phyloP scores from a whole-genome alignment of 306 rosid genomes.

The Oemleria cerasiformis region DNA sequence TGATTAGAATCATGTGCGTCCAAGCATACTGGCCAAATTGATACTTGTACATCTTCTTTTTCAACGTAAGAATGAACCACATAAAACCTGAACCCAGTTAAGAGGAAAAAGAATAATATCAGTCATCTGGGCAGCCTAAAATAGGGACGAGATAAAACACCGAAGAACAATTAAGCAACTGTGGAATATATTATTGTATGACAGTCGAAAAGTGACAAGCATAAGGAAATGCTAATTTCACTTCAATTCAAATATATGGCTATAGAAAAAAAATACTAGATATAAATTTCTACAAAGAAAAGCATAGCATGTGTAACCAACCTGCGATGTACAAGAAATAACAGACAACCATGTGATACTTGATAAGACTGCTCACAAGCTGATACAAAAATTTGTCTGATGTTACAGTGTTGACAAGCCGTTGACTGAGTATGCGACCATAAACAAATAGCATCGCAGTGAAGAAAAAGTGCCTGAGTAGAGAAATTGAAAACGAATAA shows the following conservation, averaged over 20 bases:
- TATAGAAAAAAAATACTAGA: not conserved
- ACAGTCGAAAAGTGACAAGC: not conserved
- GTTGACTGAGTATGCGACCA: conserved; percentile 93
- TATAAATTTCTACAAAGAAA: not conserved
- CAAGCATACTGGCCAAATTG: conserved; percentile 99
- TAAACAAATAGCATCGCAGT: conserved; percentile 95
- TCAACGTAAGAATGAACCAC: conserved; percentile 96
- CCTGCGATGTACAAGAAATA: conserved; percentile 87
- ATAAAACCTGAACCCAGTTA: conserved; percentile 73
- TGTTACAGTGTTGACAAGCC: conserved; percentile 82
- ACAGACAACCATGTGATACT: conserved; percentile 94
- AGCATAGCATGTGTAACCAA: conserved; percentile 24
- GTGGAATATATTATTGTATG: not conserved
- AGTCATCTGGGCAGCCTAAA: conserved; percentile 8
- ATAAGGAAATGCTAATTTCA: not conserved
- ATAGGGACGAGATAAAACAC: conserved; percentile 9
- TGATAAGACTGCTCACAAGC: conserved; percentile 76
- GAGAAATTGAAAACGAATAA: conserved; percentile 24
- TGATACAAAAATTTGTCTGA: conserved; percentile 68
- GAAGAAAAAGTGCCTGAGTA: conserved; percentile 93
- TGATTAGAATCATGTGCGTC: conserved; percentile 97
- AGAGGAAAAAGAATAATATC: conserved; percentile 26
- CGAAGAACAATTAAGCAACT: not conserved
- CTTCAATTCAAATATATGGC: not conserved
- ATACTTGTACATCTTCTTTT: conserved; percentile 98